A percentile compares a stretch with the other conserved stretches of the same genome.
phyloP scores from a whole-genome alignment of 164 flowering plant genomes.

The Stephania cephalantha region DNA sequence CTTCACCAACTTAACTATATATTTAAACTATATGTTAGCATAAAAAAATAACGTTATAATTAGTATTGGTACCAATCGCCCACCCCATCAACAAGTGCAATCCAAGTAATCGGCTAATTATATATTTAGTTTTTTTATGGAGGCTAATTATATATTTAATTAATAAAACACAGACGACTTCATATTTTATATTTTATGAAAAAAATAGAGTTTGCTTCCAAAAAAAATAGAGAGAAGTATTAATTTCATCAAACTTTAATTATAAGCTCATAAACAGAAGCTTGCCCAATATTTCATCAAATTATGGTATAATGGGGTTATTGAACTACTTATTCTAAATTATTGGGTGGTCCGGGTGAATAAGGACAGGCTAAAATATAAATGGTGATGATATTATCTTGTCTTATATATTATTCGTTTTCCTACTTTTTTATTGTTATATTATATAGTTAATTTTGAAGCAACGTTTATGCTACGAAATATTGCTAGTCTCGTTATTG shows the following conservation, averaged over 20 bases:
- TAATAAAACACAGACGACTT: too few species aligned
- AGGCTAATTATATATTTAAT: too few species aligned
- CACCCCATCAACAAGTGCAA: not conserved
- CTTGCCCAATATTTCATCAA: too few species aligned
- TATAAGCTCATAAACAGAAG: too few species aligned
- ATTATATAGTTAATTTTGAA: not conserved
- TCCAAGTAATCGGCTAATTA: not conserved
- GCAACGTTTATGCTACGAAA: slow-evolving; percentile 10
- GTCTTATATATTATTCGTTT: not conserved
- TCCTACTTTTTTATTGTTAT: not conserved
- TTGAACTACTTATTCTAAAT: slow-evolving; percentile 4
- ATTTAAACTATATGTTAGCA: not conserved
- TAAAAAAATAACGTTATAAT: not conserved
- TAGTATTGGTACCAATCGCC: not conserved
- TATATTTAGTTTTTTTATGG: not conserved
- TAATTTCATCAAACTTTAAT: too few species aligned
- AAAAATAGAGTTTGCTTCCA: not conserved
- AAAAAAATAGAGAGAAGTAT: too few species aligned
- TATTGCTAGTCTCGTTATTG: slow-evolving; percentile 7
- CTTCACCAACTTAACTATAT: not conserved
- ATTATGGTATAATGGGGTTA: too few species aligned
- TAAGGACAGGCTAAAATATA: slow-evolving; percentile 4
- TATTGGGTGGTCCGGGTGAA: slow-evolving; percentile 9
- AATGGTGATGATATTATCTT: not conserved
- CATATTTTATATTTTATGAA: not conserved